These are phyloP conservation scores for Furcasterigmium sp. DNA, from an alignment of 2,329 filamentous ascomycete genomes.

Conservation along the genomic window DNA sequence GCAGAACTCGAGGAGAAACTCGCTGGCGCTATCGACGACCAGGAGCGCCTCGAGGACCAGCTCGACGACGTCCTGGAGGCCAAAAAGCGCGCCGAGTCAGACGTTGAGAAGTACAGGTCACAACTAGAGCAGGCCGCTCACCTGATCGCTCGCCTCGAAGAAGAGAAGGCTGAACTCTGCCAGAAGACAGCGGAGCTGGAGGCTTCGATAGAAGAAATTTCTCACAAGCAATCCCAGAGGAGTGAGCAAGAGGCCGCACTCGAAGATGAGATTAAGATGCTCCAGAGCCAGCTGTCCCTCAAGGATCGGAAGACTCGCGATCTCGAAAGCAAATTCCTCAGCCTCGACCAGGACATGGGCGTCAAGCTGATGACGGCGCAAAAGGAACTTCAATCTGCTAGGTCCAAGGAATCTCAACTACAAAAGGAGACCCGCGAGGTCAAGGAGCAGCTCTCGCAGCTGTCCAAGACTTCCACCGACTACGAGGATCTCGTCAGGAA, in stretches of 20 bases:
- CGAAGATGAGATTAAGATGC: conserved; percentile 80
- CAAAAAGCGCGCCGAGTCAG: conserved; percentile 82
- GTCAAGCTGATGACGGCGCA: conserved; percentile 72
- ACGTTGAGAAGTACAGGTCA: conserved; percentile 70
- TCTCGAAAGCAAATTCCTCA: conserved; percentile 75
- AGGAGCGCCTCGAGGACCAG: conserved; percentile 90
- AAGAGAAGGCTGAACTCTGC: conserved; percentile 74
- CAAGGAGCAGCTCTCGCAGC: conserved; percentile 76
- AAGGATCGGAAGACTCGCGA: conserved; percentile 90
- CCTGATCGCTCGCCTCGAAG: conserved; percentile 80
- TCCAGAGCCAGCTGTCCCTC: conserved; percentile 81
- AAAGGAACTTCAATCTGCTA: conserved; percentile 73
- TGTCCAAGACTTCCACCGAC: conserved; percentile 87
- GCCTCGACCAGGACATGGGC: conserved; percentile 83
- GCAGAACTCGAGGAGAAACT: conserved; percentile 90
- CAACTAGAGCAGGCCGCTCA: conserved; percentile 89
- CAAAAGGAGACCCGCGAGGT: conserved; percentile 75
- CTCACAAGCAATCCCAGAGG: conserved; percentile 65
- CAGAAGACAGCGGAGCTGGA: conserved; percentile 66
- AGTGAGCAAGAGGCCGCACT: conserved; percentile 72
- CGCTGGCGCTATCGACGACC: conserved; percentile 84
- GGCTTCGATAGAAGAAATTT: conserved; percentile 62
- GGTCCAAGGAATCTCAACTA: conserved; percentile 70
- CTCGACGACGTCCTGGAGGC: conserved; percentile 82
- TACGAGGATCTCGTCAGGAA: conserved; percentile 91